These are phyloP conservation scores for Penicillium ucsense DNA, from an alignment of 495 filamentous ascomycete species.

Conservation along the genomic window DNA sequence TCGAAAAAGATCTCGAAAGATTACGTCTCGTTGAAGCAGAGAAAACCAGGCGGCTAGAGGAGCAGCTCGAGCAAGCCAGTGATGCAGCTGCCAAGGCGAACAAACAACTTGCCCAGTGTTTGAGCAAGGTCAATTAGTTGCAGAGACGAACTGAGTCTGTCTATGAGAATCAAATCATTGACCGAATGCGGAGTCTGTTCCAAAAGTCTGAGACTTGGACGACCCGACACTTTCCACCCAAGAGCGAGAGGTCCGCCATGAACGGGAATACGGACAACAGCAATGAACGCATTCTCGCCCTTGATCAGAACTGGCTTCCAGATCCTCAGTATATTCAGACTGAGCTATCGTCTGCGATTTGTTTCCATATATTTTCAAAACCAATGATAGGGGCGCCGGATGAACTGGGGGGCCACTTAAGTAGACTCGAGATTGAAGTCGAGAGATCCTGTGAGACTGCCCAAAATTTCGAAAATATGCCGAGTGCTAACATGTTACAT, in stretches of 20 bases:
- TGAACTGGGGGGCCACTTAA: neutral
- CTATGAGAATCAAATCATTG: neutral
- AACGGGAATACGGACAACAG: too few relatives aligned
- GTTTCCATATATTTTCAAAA: neutral
- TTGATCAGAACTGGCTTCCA: too few relatives aligned
- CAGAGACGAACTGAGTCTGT: neutral
- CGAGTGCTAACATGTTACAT: neutral
- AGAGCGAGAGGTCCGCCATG: neutral
- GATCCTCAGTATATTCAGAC: too few relatives aligned
- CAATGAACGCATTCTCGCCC: too few relatives aligned
- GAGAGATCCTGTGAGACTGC: neutral
- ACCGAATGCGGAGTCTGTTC: neutral
- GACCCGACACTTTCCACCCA: neutral
- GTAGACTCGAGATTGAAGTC: neutral
- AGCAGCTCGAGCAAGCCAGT: neutral
- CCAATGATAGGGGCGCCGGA: neutral
- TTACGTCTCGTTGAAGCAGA: neutral
- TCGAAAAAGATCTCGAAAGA: too few relatives aligned
- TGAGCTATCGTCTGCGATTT: too few relatives aligned
- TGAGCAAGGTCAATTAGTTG: neutral
- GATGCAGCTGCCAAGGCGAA: neutral
- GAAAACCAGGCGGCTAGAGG: constrained; percentile 1
- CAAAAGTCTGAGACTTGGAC: neutral
- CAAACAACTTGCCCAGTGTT: neutral
- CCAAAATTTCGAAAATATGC: neutral